These are phyloP conservation scores for Amauroascus verrucosus DNA, from an alignment of 2,329 filamentous ascomycete species.

Conservation along the genomic window DNA sequence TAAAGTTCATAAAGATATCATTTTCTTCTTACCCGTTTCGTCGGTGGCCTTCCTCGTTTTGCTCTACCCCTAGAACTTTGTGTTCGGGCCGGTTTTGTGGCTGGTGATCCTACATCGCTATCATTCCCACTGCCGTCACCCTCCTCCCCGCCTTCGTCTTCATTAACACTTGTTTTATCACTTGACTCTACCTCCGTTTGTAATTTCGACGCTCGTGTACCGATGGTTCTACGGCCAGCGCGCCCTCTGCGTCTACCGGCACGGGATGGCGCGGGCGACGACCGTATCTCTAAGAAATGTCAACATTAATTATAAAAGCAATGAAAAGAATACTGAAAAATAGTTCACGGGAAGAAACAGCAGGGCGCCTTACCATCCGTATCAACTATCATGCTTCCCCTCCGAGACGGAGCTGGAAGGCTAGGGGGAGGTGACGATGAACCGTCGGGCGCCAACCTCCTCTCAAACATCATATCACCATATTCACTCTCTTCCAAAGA, in stretches of 20 bases:
- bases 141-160: conserved; percentile 34
- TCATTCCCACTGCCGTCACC: conserved; percentile 31
- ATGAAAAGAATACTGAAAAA: neutral
- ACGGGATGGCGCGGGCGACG: conserved; percentile 35
- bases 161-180: conserved; percentile 26
- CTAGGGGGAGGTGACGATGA: conserved; percentile 34
- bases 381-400: conserved; percentile 38
- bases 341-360: neutral
- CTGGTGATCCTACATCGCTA: conserved; percentile 30
- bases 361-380: conserved; percentile 35
- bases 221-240: conserved; percentile 27
- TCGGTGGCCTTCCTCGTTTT: conserved; percentile 27
- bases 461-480: conserved; percentile 41
- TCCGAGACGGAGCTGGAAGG: conserved; percentile 28
- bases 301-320: neutral
- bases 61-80: conserved; percentile 23
- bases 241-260: conserved; percentile 29
- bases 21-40: conserved; percentile 29
- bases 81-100: conserved; percentile 28
- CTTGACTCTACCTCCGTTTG: conserved; percentile 32
- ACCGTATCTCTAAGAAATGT: conserved; percentile 30
- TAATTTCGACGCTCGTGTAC: conserved; percentile 31
- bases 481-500: conserved; percentile 47
- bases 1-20: neutral
- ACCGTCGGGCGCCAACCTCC: conserved; percentile 35